These are phyloP conservation scores for Aspergillus phoenicis DNA, from an alignment of 2,329 filamentous ascomycete species.

Conservation along the genomic window DNA sequence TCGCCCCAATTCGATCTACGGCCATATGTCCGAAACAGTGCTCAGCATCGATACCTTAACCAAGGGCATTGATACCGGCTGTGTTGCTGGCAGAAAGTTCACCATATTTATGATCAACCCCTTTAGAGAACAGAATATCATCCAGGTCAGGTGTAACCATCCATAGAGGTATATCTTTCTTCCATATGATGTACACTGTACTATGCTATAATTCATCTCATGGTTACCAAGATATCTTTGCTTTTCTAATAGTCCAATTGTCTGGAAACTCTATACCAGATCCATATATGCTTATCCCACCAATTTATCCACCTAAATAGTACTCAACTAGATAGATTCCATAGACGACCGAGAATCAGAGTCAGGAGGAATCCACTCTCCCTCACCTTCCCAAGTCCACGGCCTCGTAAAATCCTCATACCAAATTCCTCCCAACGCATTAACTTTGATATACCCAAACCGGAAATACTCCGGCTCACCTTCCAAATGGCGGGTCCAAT, in stretches of 20 bases:
- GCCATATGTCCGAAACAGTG: slow-evolving; percentile 77
- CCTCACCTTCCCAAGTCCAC: slow-evolving; percentile 34
- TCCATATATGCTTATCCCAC: too few relatives aligned
- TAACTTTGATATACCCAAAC: slow-evolving; percentile 45
- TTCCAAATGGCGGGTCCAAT: slow-evolving; percentile 37
- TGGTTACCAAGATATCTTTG: neutral
- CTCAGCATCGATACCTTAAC: slow-evolving; percentile 69
- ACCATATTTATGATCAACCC: slow-evolving; percentile 76
- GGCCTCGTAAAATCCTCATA: slow-evolving; percentile 46
- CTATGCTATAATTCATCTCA: too few relatives aligned
- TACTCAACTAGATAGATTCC: too few relatives aligned
- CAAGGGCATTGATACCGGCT: slow-evolving; percentile 83
- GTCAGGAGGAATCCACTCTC: slow-evolving; percentile 18
- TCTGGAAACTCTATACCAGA: neutral
- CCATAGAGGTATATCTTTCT: slow-evolving; percentile 1
- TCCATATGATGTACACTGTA: neutral
- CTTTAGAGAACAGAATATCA: slow-evolving; percentile 45
- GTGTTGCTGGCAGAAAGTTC: slow-evolving; percentile 73
- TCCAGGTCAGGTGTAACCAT: slow-evolving; percentile 46
- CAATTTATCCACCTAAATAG: too few relatives aligned
- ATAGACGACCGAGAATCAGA: too few relatives aligned
- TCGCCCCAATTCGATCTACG: slow-evolving; percentile 60
- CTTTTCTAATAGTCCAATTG: neutral
- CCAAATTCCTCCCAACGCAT: slow-evolving; percentile 40
- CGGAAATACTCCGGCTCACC: slow-evolving; percentile 45